phyloP scores from a whole-genome alignment of 768 basidiomycete genomes.

The Termitomyces sp. region DNA sequence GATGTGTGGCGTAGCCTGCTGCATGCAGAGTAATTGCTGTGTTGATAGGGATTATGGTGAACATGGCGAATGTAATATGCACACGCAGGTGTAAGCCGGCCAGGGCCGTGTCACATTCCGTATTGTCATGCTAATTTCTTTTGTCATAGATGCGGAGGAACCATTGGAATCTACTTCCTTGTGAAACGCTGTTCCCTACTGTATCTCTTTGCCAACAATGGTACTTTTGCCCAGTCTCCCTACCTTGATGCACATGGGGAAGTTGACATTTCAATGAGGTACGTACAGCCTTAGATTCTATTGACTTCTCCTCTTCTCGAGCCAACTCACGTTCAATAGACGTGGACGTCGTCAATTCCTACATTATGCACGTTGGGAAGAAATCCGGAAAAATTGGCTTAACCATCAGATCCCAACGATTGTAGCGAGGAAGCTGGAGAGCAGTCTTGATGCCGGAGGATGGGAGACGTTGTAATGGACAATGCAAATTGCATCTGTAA shows the following conservation, averaged over 20 bases:
- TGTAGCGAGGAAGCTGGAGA: conserved; percentile 85
- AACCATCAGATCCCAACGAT: conserved; percentile 85
- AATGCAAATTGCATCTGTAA: background rate
- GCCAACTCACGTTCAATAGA: conserved; percentile 31
- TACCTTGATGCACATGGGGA: conserved; percentile 96
- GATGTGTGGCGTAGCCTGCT: conserved; percentile 82
- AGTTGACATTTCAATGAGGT: conserved; percentile 90
- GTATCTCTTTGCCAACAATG: conserved; percentile 83
- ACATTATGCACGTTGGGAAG: conserved; percentile 84
- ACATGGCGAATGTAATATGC: conserved; percentile 92
- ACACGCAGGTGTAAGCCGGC: conserved; percentile 83
- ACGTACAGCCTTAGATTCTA: conserved; percentile 33
- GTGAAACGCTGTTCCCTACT: conserved; percentile 89
- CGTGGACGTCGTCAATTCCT: conserved; percentile 87
- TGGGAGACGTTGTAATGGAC: conserved; percentile 74
- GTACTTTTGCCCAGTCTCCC: conserved; percentile 84
- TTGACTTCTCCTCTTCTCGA: background rate
- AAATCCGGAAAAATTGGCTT: conserved; percentile 87
- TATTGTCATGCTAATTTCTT: background rate
- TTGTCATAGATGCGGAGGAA: conserved; percentile 82
- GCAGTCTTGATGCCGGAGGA: conserved; percentile 84
- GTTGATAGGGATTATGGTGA: conserved; percentile 56
- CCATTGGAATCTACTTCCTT: conserved; percentile 84
- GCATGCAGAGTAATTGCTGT: conserved; percentile 93
- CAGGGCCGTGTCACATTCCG: background rate